Conservation (phyloP, 306 rosid species). For the Luffa acutangula region DNA sequence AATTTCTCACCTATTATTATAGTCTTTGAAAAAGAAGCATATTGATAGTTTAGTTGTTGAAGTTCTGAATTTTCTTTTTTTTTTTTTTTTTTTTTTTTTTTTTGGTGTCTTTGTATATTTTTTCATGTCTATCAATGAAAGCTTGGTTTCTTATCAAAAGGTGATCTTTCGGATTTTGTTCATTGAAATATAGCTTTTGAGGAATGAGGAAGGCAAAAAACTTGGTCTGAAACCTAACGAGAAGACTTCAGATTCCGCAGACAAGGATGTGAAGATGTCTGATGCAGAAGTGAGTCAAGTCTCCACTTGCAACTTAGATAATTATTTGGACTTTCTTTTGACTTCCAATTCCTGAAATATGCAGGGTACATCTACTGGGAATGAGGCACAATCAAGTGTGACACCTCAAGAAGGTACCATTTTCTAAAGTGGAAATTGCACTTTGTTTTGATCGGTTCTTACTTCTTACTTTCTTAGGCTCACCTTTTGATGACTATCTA, state of each 20-base stretch:
- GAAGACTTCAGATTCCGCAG: conserved; percentile 47
- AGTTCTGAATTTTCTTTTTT: background rate
- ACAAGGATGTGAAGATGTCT: conserved; percentile 59
- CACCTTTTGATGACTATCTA: conserved; percentile 11
- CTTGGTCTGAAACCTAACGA: conserved; percentile 68
- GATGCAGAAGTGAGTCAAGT: conserved; percentile 61
- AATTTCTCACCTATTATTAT: background rate
- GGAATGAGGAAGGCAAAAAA: conserved; percentile 85
- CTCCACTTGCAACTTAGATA: background rate
- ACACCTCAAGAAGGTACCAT: conserved; percentile 52
- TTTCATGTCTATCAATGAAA: background rate
- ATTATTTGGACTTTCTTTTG: background rate
- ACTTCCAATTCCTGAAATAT: conserved; percentile 6
- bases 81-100: no score
- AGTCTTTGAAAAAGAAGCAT: background rate
- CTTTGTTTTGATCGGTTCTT: background rate
- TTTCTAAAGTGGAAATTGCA: background rate
- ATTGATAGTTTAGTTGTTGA: background rate
- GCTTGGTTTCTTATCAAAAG: background rate
- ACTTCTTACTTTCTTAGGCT: background rate
- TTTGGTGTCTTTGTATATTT: background rate
- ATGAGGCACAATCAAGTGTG: conserved; percentile 63
- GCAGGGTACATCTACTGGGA: conserved; percentile 71
- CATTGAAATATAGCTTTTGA: conserved; percentile 30
- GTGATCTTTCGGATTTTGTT: background rate